phyloP scores from a whole-genome alignment of 306 rosid species.

The Nissolia schottii region DNA sequence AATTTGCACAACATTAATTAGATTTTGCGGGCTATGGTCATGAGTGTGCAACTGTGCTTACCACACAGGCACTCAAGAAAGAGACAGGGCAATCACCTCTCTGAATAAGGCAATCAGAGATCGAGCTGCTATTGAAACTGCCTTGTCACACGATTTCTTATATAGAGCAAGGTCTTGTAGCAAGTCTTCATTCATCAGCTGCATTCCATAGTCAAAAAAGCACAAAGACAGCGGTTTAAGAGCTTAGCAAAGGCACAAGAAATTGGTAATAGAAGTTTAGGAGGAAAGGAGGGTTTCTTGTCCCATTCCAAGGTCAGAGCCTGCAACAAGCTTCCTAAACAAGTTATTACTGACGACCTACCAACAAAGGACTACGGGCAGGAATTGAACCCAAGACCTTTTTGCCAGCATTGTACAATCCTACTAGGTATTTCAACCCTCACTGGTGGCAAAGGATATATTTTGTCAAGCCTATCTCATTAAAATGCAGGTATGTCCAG shows the following conservation, averaged over 20 bases:
- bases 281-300: neutral
- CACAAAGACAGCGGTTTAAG: neutral
- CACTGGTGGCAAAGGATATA: neutral
- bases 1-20: slow-evolving; percentile 23
- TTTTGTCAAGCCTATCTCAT: neutral
- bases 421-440: slow-evolving; percentile 4
- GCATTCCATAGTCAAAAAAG: slow-evolving; percentile 29
- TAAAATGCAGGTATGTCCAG: neutral
- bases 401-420: neutral
- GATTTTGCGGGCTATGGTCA: neutral
- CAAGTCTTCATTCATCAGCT: slow-evolving; percentile 89
- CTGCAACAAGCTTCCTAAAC: slow-evolving; percentile 17
- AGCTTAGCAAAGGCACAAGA: slow-evolving; percentile 12
- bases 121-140: slow-evolving; percentile 82
- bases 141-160: slow-evolving; percentile 92
- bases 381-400: neutral
- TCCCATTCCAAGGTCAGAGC: slow-evolving; percentile 7
- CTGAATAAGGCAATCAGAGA: slow-evolving; percentile 80
- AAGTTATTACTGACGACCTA: too few relatives aligned
- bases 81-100: slow-evolving; percentile 48
- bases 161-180: slow-evolving; percentile 92
- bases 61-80: neutral
- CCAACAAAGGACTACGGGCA: neutral
- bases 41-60: neutral
- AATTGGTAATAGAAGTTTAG: neutral